Evolutionary conservation across 1,284 basidiomycete genomes (phyloP).

Genomic region (Ceratobasidium papillatum): DNA sequence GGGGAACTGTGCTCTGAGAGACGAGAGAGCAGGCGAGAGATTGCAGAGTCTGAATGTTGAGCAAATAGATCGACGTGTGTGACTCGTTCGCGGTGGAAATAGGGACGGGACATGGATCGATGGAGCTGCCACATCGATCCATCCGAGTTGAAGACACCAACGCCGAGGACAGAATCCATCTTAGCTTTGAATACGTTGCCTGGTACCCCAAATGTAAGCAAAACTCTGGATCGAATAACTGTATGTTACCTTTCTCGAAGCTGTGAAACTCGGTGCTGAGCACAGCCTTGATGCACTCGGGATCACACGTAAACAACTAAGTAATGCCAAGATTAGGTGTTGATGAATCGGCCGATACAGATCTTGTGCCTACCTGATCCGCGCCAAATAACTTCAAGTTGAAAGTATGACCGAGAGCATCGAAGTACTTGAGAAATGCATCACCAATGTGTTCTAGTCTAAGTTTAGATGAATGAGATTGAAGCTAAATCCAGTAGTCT

Average conservation of each 20-base stretch:
- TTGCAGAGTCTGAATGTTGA: slow-evolving; percentile 46
- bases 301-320: slow-evolving; percentile 60
- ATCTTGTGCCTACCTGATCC: slow-evolving; percentile 62
- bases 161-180: slow-evolving; percentile 29
- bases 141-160: slow-evolving; percentile 45
- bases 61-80: slow-evolving; percentile 50
- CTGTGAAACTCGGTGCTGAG: slow-evolving; percentile 69
- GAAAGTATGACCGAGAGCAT: slow-evolving; percentile 71
- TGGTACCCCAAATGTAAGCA: slow-evolving; percentile 46
- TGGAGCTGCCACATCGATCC: slow-evolving; percentile 47
- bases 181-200: slow-evolving; percentile 9
- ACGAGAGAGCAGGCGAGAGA: slow-evolving; percentile 34
- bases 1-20: slow-evolving; percentile 57
- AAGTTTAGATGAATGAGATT: background rate
- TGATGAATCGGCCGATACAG: background rate
- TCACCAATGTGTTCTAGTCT: slow-evolving; percentile 63
- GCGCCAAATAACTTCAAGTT: slow-evolving; percentile 71
- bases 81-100: slow-evolving; percentile 50
- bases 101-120: slow-evolving; percentile 49
- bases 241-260: slow-evolving; percentile 66
- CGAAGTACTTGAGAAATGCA: slow-evolving; percentile 68
- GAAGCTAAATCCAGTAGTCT: background rate
- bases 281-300: slow-evolving; percentile 68
- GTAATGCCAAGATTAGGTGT: background rate
- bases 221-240: background rate